Base-by-base conservation (phyloP, 179 eudicot genomes). In the Gypsophila paniculata region DNA sequence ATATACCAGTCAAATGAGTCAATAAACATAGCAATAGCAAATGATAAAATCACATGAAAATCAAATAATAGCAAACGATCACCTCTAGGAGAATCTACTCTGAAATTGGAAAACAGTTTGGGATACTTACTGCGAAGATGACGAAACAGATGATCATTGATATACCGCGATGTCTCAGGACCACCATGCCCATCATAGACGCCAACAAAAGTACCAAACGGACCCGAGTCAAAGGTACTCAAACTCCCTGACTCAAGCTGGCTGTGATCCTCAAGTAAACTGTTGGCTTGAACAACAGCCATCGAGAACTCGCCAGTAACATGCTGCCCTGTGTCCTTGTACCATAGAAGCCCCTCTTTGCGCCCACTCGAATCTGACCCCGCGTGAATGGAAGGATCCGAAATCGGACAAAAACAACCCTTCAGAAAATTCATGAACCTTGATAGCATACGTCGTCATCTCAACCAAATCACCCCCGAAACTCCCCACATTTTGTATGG, bases 281-380 rank as follows among this genome's bases (percentile, higher is more conserved):
- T 94, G 73, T 94, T 94, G 71, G 99, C 97, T 77, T 93, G 98
- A 65, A 93, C 97, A 64, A 93, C 98, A 83, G 97, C 91, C 98
- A 93, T 93, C 2, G 99, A 94, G 80, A 91, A 94, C 10, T 94
- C 97, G 39, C 97, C 99, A 83, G 81, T 89, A 59, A 83, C 84
- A 72, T 94, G 99, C 69, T 94, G 99, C 8, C 97, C 99, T 6
- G 75, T 71, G 49, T 94, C 97, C 80, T 90, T 91, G 74, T 91
- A 94, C 99, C 99, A 94, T 8, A 94, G 76, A 73, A 94, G 97
- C 73, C 97, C 97, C 61, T 91, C 99, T 84, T 87, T 89, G 14
- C 90, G 87, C 52, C 97, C 96, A 66, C 80, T 76, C 63, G 90
- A 71, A 78, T 91, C 97, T 7, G 91, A 85, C 60, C 92, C 87